Percentiles rank a stretch among this genome's conserved stretches.
Evolutionary conservation across 805 yeast species (phyloP).

Genomic region (Candida palmyrensis): DNA sequence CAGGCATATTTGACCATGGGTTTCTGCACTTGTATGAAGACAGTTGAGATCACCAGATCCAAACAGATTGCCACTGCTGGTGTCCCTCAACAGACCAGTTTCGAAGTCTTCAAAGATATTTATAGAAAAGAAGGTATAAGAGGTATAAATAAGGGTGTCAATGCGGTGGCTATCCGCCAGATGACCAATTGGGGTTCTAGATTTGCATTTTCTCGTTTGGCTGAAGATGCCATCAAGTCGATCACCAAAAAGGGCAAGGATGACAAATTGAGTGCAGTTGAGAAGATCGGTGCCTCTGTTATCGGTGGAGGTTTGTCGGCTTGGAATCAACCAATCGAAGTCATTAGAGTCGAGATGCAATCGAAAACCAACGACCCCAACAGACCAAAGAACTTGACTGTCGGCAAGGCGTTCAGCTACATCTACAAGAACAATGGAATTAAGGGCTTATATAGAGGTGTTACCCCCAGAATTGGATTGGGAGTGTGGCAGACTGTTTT

Average conservation of each 20-base stretch:
- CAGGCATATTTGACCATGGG: conserved; percentile 98
- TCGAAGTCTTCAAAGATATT: conserved; percentile 82
- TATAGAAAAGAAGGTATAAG: conserved; percentile 81
- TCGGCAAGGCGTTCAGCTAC: conserved; percentile 70
- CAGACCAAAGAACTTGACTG: conserved; percentile 88
- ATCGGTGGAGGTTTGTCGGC: conserved; percentile 97
- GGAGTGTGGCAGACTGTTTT: conserved; percentile 98
- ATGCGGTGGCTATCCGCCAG: conserved; percentile 98
- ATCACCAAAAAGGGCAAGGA: conserved; percentile 51
- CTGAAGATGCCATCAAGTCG: conserved; percentile 77
- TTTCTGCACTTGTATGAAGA: conserved; percentile 98
- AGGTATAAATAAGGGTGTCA: conserved; percentile 96
- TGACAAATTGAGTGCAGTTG: conserved; percentile 64
- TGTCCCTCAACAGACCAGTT: conserved; percentile 65
- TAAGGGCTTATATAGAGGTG: conserved; percentile 92
- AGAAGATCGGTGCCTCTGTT: conserved; percentile 79
- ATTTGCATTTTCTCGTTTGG: conserved; percentile 86
- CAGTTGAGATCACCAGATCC: conserved; percentile 91
- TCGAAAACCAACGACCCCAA: conserved; percentile 90
- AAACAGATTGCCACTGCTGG: conserved; percentile 69
- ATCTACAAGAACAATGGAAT: conserved; percentile 80
- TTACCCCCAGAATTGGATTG: conserved; percentile 92
- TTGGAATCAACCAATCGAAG: conserved; percentile 99
- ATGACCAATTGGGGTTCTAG: conserved; percentile 99
- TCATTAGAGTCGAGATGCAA: conserved; percentile 97